Base-by-base conservation (phyloP, 2,329 filamentous ascomycete species). In the Botrytis galanthina region DNA sequence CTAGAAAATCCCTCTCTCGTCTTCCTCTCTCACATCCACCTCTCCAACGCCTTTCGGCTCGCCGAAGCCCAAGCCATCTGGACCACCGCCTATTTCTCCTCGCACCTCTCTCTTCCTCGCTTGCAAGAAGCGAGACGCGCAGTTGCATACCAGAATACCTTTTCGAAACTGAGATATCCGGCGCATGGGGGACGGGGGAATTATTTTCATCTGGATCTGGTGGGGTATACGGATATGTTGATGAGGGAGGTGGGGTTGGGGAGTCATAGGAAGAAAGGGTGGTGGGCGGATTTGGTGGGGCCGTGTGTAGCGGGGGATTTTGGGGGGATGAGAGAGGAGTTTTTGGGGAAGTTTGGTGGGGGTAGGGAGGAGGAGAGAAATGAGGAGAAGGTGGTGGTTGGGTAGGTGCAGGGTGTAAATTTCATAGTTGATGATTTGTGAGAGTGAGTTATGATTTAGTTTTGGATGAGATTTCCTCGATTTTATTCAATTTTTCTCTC, bases 1-100 rank as follows among this genome's bases (percentile, higher is more conserved):
- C 7, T 26, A 8, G 66, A 69, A 8, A 74, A 66, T 20, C 20
- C 63, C 9, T 75, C 73, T 12, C 68, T 71, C 22, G 46, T 74
- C 10, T n/a, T 57, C 9, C 67, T 63, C 42, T 73, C 61, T 1
- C 69, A 72, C 32, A 29, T 61, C 68, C 35, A 29, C 6, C 51
- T 54, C 14, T 29, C 51, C 14, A 54, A 54, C 2, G 51, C 51
- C 12, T 73, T 73, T 22, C 42, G 46, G 1, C 59, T 46, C 9
- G 72, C 39, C 8, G 64, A 75, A 18, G 51, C 57, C 12, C 74
- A 75, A 61, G 68, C 72, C 1, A 73, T 73, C 20, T 72, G 74
- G 72, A 37, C 46, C 5, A 69, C 60, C 10, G 72, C 72, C 18
- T 75, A 75, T 70, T 69, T 75, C 10, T 72, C 18, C 63, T 72